Evolutionary conservation across 768 basidiomycete genomes (phyloP), one percentile per base, ranked within the genome.

Genomic region (Psilocybe tampanensis): DNA sequence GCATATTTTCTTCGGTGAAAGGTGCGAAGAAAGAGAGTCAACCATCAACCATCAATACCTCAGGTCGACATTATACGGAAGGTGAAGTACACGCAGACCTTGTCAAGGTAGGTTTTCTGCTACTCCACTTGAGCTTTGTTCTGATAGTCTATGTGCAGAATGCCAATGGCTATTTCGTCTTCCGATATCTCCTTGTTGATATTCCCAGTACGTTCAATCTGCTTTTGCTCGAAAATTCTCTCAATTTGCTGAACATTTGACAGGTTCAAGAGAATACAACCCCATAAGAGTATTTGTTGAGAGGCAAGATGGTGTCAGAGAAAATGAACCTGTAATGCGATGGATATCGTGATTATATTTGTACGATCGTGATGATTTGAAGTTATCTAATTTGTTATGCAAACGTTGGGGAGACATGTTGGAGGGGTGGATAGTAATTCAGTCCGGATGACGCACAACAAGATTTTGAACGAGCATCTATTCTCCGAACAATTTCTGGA

Each of bases 401-500:
- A 29, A 9, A 29, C 29, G 29, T 5, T 5, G 29, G 29, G 29
- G 9, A 29, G 4, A 29, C 9, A 29, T 4, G 29, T 29, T 29
- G 29, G 5, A 29, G 29, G 29, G 9, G 29, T 4, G 4, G 29
- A 29, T 5, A 29, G n/a, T n/a, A 29, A 29, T 29, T 29, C 29
- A 5, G 29, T 29, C 29, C 29, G 29, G 9, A 9, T 29, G 29
- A 29, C 29, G 29, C 29, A 29, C 29, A 5, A 29, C 9, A 29
- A 9, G 29, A 29, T 9, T 9, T 29, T 29, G 5, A 9, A 29
- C 29, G 9, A 29, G 9, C 60, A 24, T 63, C 76, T 81, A 93
- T 76, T 98, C 96, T 67, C 95, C 96, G 65, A 94, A 90, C 24
- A 98, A 81, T 74, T 94, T 99, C 82, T 96, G 94, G 15, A 99